These are phyloP conservation scores for Arabidopsis hybrid DNA, from an alignment of 441 rosid genomes.

Conservation along the genomic window DNA sequence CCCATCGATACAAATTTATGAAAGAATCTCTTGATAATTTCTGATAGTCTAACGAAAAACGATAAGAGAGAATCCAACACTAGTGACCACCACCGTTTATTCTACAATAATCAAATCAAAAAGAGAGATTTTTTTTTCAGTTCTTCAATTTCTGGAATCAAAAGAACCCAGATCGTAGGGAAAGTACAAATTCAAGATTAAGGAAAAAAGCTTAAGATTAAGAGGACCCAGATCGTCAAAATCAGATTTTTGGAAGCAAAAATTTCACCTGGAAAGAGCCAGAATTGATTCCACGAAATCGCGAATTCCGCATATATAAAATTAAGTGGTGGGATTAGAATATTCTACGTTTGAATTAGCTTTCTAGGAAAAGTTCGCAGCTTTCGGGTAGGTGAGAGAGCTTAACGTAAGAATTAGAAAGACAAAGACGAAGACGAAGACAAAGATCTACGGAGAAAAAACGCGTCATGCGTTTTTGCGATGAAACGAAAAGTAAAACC, in stretches of 20 bases:
- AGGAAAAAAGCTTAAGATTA: background rate
- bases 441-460: constrained; percentile 31
- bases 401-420: background rate
- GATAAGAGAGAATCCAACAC: constrained; percentile 25
- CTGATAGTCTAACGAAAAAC: constrained; percentile 37
- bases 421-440: background rate
- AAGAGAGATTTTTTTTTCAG: background rate
- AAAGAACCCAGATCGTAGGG: constrained; percentile 27
- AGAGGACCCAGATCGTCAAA: background rate
- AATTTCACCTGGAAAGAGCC: constrained; percentile 42
- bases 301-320: constrained; percentile 42
- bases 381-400: constrained; percentile 35
- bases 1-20: constrained; percentile 57
- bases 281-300: constrained; percentile 40
- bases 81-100: constrained; percentile 30
- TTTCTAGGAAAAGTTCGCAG: background rate
- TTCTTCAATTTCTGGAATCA: background rate
- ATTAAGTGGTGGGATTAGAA: constrained; percentile 3
- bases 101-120: constrained; percentile 41
- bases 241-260: background rate
- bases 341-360: constrained; percentile 30
- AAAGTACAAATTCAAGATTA: background rate
- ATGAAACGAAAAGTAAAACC: constrained; percentile 27
- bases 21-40: constrained; percentile 21
- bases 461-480: constrained; percentile 39